Conservation (phyloP, 2,329 filamentous ascomycete species). For the Talaromyces sp. region DNA sequence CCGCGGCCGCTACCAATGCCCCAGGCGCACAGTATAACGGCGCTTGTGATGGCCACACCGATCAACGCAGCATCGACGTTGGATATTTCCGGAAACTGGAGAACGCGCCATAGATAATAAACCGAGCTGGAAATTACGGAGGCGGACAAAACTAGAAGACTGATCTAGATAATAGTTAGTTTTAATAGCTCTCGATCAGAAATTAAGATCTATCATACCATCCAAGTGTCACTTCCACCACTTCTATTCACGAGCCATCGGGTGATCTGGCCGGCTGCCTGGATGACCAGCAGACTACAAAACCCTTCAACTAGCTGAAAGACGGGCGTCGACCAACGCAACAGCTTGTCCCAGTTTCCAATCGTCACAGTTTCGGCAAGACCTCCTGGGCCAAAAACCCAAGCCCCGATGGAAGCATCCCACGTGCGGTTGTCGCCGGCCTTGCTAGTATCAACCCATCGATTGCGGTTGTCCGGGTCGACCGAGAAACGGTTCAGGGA, state of each 20-base stretch:
- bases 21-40: conserved; percentile 87
- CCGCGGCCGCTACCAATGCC: conserved; percentile 91
- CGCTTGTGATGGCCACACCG: conserved; percentile 85
- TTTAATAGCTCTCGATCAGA: conserved; percentile 2
- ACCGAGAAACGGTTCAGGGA: conserved; percentile 91
- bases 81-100: conserved; percentile 86
- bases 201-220: conserved; percentile 57
- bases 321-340: conserved; percentile 86
- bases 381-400: conserved; percentile 83
- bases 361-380: conserved; percentile 75
- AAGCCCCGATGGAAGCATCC: conserved; percentile 66
- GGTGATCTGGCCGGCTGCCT: conserved; percentile 89
- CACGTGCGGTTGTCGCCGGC: conserved; percentile 19
- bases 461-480: conserved; percentile 63
- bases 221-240: conserved; percentile 91
- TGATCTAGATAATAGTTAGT: conserved; percentile 57
- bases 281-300: conserved; percentile 92
- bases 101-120: conserved; percentile 94
- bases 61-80: conserved; percentile 91
- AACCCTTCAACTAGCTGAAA: conserved; percentile 96
- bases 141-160: conserved; percentile 79
- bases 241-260: conserved; percentile 85
- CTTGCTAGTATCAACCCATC: conserved; percentile 73
- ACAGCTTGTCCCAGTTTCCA: conserved; percentile 80
- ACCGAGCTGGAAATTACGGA: conserved; percentile 89